phyloP scores from a whole-genome alignment of 352 stramenopile genomes.

The Globisporangium irregulare region DNA sequence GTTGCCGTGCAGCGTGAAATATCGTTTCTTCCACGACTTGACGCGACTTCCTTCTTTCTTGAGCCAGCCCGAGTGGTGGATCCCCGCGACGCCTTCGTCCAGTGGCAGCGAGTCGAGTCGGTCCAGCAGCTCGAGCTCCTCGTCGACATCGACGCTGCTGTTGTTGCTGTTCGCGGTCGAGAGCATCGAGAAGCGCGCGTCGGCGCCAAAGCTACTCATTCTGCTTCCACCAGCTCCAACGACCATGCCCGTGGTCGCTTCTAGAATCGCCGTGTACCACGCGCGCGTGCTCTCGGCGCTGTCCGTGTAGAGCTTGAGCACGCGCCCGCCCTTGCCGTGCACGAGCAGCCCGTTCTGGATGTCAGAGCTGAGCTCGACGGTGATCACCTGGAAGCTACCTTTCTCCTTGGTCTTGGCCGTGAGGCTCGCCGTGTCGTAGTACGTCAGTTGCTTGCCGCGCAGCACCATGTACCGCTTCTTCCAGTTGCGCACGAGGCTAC shows the following conservation, averaged over 20 bases:
- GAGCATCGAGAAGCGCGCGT: slow-evolving; percentile 44
- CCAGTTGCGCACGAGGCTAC: slow-evolving; percentile 76
- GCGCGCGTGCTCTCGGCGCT: slow-evolving; percentile 60
- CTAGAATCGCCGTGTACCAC: slow-evolving; percentile 77
- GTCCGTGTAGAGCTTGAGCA: slow-evolving; percentile 87
- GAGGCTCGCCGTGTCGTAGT: slow-evolving; percentile 77
- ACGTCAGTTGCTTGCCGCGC: slow-evolving; percentile 72
- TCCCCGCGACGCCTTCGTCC: slow-evolving; percentile 40
- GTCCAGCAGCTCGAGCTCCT: slow-evolving; percentile 52
- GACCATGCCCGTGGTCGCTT: slow-evolving; percentile 37
- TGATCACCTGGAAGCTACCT: slow-evolving; percentile 83
- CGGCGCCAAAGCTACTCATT: slow-evolving; percentile 13
- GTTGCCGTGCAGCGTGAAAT: slow-evolving; percentile 74
- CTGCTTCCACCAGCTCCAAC: slow-evolving; percentile 11
- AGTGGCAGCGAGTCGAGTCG: slow-evolving; percentile 53
- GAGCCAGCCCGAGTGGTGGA: slow-evolving; percentile 76
- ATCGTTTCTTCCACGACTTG: slow-evolving; percentile 82
- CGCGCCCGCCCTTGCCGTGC: slow-evolving; percentile 70
- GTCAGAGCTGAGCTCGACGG: slow-evolving; percentile 73
- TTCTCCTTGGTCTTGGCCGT: slow-evolving; percentile 63
- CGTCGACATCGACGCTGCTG: slow-evolving; percentile 43
- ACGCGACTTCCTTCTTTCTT: slow-evolving; percentile 75
- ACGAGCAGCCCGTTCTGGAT: slow-evolving; percentile 84
- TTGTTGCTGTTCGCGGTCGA: slow-evolving; percentile 25
- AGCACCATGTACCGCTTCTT: slow-evolving; percentile 88